Evolutionary conservation across 202 grass and related monocot genomes (phyloP), one percentile per base, ranked within the genome.

Genomic region (Zizania palustris): DNA sequence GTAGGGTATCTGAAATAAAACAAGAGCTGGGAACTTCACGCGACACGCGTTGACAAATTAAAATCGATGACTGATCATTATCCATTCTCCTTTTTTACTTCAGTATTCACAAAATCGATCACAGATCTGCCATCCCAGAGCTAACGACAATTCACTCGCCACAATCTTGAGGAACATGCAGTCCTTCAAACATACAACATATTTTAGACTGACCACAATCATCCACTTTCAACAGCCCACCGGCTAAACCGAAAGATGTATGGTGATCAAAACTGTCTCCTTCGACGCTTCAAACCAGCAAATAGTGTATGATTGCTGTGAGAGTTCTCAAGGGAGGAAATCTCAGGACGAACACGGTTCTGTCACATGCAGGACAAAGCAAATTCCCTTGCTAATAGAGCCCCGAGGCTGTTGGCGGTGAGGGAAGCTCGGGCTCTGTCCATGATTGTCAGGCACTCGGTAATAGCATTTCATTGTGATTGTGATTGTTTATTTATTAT

Each of bases 331-430:
- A 49, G 44, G 63, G 62, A 80, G 54, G 79, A 72, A 69, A 90
- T 56, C 49, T 93, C 82, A 15, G 91, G 87, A 93, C 91, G 21
- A 85, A 90, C 64, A 82, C 79, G 22, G 87, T 55, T 11, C 66
- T 70, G 58, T 87, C 84, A 6, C 80, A 87, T 9, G 68, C 70
- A 79, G 81, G 75, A 21, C 80, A 87, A 63, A 60, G 60, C 33
- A 92, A 72, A 72, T 83, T 90, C 64, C 71, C 82, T 50, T 90
- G 89, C 91, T 87, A 98, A 82, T 87, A 74, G 44, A 98, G 87
- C n/a, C 85, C 89, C 0, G 91, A 98, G 58, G 87, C 85, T 75
- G 96, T 98, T 45, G 91, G 96, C 36, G 96, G 96, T 0, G 85
- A 90, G 12, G 91, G 89, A 65, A 98, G 83, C 78, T 95, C 85